These are phyloP conservation scores for Toxoplasma gondii DNA, from an alignment of 169 alveolate species.

Conservation along the genomic window DNA sequence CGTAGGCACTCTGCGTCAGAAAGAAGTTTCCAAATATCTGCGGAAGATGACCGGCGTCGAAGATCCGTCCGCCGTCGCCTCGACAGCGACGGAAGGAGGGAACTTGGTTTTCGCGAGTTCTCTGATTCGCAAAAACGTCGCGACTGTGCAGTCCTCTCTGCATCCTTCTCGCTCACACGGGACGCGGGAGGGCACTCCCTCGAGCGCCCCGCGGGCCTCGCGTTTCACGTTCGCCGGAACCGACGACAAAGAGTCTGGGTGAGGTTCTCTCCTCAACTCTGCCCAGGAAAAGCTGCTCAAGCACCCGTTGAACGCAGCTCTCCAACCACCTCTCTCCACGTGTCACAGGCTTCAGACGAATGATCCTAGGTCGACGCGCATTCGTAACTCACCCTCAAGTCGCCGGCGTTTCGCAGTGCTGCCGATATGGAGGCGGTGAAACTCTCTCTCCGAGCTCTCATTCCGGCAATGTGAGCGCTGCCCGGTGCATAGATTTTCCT, in stretches of 20 bases:
- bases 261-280: not conserved
- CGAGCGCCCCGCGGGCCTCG: not conserved
- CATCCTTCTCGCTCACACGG: not conserved
- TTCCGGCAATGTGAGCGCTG: too few relatives aligned
- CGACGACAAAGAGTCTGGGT: conserved; percentile 24
- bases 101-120: not conserved
- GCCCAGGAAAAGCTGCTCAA: too few relatives aligned
- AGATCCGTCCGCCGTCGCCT: not conserved
- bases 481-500: too few relatives aligned
- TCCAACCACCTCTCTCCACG: too few relatives aligned
- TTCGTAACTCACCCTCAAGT: too few relatives aligned
- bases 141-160: not conserved
- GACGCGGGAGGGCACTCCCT: not conserved
- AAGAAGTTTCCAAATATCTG: not conserved
- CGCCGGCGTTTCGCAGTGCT: too few relatives aligned
- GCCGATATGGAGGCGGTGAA: too few relatives aligned
- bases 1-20: not conserved
- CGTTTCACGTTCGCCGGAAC: not conserved
- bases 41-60: conserved; percentile 1
- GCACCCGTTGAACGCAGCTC: too few relatives aligned
- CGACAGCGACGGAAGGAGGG: not conserved
- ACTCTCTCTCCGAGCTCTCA: too few relatives aligned
- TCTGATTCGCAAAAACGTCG: not conserved
- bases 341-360: too few relatives aligned
- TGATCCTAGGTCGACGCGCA: too few relatives aligned